phyloP scores from a whole-genome alignment of 805 yeast species.

The Ogataea chonburiensis region DNA sequence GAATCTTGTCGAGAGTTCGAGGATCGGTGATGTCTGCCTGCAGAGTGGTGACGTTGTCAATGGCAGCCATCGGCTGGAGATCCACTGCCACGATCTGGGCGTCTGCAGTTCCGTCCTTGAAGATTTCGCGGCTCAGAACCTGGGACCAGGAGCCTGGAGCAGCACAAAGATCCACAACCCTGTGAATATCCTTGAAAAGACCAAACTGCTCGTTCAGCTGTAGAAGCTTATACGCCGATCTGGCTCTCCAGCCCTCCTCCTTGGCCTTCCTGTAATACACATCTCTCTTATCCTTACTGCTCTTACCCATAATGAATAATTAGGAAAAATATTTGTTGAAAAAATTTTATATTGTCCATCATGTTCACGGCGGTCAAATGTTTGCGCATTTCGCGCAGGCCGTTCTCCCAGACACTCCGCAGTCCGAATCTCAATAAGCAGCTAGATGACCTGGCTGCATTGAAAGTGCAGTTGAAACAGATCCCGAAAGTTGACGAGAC shows the following conservation, averaged over 20 bases:
- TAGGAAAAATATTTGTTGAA: constrained; percentile 8
- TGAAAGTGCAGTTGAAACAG: constrained; percentile 20
- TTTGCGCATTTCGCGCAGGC: constrained; percentile 8
- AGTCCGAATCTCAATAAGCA: constrained; percentile 23
- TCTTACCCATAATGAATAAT: constrained; percentile 70
- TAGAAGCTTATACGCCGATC: constrained; percentile 91
- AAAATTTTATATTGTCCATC: constrained; percentile 6
- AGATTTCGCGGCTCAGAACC: constrained; percentile 74
- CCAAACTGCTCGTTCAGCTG: constrained; percentile 91
- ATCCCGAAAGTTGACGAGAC: constrained; percentile 19
- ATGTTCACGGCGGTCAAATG: constrained; percentile 9
- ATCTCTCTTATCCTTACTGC: constrained; percentile 93
- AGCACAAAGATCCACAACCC: constrained; percentile 97
- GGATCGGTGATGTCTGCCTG: constrained; percentile 99
- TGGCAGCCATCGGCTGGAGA: constrained; percentile 95
- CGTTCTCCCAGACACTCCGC: constrained; percentile 1
- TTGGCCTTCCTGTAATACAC: constrained; percentile 90
- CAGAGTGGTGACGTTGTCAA: constrained; percentile 82
- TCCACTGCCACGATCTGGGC: constrained; percentile 88
- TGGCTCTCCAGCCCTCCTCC: constrained; percentile 96
- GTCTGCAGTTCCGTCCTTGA: constrained; percentile 33
- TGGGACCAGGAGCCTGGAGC: constrained; percentile 99
- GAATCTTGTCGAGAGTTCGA: constrained; percentile 70
- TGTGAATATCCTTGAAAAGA: constrained; percentile 63
- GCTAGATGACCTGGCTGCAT: constrained; percentile 28